A percentile compares a stretch with the other conserved stretches of the same genome.
phyloP scores from a whole-genome alignment of 257 asterid species.

The Solanum peruvianum region DNA sequence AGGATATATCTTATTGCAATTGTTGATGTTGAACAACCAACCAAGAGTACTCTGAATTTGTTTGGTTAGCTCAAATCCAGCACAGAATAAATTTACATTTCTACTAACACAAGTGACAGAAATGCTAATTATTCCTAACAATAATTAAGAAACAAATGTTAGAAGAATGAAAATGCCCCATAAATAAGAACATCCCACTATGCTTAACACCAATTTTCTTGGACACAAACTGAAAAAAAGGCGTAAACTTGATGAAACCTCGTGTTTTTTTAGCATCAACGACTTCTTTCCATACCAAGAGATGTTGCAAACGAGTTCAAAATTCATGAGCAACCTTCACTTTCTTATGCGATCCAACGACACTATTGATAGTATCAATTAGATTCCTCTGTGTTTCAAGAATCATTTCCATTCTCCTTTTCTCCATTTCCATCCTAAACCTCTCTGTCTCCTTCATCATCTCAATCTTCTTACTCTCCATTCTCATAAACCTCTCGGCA shows the following conservation, averaged over 20 bases:
- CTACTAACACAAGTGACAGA: not conserved
- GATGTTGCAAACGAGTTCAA: constrained; percentile 1
- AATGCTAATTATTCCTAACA: not conserved
- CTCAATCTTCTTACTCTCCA: constrained; percentile 79
- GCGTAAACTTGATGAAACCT: not conserved
- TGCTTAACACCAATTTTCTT: not conserved
- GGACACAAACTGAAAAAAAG: constrained; percentile 4
- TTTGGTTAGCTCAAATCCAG: not conserved
- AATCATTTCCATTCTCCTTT: constrained; percentile 82
- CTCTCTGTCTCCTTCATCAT: constrained; percentile 63
- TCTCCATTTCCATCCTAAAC: constrained; percentile 71
- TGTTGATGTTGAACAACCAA: not conserved
- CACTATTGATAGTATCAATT: constrained; percentile 48
- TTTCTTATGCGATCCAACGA: constrained; percentile 48
- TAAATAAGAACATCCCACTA: not conserved
- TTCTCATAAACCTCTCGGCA: constrained; percentile 62
- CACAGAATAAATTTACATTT: not conserved
- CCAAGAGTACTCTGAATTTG: not conserved
- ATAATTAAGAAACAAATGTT: not conserved
- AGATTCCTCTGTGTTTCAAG: constrained; percentile 63
- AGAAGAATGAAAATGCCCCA: not conserved
- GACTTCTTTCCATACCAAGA: not conserved
- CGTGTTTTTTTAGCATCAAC: not conserved
- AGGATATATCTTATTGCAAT: not conserved
- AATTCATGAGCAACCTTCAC: constrained; percentile 34